A percentile compares a stretch with the other conserved stretches of the same genome.
These are phyloP conservation scores for Parietaria judaica DNA, from an alignment of 306 rosid genomes.

Conservation along the genomic window DNA sequence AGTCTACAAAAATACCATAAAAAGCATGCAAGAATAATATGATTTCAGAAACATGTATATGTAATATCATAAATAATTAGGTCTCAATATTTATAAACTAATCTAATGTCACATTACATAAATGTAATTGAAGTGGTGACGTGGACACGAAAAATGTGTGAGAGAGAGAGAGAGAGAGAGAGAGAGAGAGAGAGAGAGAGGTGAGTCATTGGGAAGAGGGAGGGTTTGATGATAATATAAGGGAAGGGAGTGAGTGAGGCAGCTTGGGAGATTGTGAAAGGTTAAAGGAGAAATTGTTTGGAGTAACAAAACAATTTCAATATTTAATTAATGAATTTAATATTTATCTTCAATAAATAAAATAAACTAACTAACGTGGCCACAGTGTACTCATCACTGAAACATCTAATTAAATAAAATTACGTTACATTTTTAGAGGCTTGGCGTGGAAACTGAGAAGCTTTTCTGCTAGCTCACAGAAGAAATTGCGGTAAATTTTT, in stretches of 20 bases:
- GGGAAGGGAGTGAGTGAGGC: conserved; percentile 29
- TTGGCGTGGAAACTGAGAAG: conserved; percentile 39
- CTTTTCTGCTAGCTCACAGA: conserved; percentile 20
- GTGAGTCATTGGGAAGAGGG: conserved; percentile 43
- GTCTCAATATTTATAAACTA: too few relatives aligned
- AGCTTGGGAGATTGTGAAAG: conserved; percentile 73
- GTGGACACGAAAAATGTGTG: conserved; percentile 50
- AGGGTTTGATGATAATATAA: conserved; percentile 38
- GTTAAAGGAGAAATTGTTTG: conserved; percentile 30
- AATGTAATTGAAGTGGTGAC: too few relatives aligned
- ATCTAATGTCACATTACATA: too few relatives aligned
- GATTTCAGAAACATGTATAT: too few relatives aligned
- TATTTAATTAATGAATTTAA: conserved; percentile 18
- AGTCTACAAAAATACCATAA: too few relatives aligned
- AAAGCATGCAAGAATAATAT: too few relatives aligned
- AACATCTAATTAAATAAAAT: neutral
- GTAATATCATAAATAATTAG: too few relatives aligned
- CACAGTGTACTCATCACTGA: conserved; percentile 8
- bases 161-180: conserved; percentile 32
- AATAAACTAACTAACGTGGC: conserved; percentile 32
- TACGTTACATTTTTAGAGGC: conserved; percentile 4
- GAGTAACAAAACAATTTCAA: conserved; percentile 42
- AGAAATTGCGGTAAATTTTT: neutral
- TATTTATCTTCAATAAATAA: neutral
- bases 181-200: conserved; percentile 9